Base-by-base conservation (phyloP, 2,329 filamentous ascomycete species). In the Colletotrichum godetiae region DNA sequence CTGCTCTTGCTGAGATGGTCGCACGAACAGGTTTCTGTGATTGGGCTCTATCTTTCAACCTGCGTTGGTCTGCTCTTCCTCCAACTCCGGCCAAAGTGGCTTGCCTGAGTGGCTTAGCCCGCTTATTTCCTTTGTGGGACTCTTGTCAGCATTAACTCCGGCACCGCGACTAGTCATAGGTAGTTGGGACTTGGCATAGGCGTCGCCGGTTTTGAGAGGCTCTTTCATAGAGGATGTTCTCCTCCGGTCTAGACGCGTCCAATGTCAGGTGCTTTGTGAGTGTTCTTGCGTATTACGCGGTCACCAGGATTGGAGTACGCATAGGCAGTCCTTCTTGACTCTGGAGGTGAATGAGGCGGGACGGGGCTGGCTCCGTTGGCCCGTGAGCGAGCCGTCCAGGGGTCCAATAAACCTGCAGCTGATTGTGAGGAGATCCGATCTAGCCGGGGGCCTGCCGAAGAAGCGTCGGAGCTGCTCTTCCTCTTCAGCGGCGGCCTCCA, bases 351-450 rank as follows among this genome's bases (percentile, higher is more conserved):
- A 31, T 37, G 31, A 35, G 46, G 42, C 19, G 42, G 42, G 19
- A 22, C 61, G 61, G 46, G 13, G 22, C 61, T 64, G 61, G 13
- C 46, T 35, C 46, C 27, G 29, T 55, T 37, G 15, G 61, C 61
- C 22, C 15, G 29, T 53, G 12, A 52, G 31, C 19, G 49, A 37
- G 35, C 37, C 29, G 29, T 27, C 24, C 22, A 64, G 61, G 61
- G 61, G n/a, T 55, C n/a, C 49, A 52, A 8, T 8, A 55, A 11
- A 37, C 49, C 46, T 55, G 61, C 61, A 55, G 49, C 49, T 22
- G 59, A 12, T 62, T 52, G 19, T 52, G 61, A 37, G 49, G 10
- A 37, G 49, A 64, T 64, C 46, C 22, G 61, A 55, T 64, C 31
- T 37, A 19, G 49, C 61, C 49, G 22, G 61, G n/a, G 31, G 31